A percentile compares a stretch with the other conserved stretches of the same genome.
Evolutionary conservation across 805 yeast species (phyloP).

Genomic region (Saccharomycopsis amapae): DNA sequence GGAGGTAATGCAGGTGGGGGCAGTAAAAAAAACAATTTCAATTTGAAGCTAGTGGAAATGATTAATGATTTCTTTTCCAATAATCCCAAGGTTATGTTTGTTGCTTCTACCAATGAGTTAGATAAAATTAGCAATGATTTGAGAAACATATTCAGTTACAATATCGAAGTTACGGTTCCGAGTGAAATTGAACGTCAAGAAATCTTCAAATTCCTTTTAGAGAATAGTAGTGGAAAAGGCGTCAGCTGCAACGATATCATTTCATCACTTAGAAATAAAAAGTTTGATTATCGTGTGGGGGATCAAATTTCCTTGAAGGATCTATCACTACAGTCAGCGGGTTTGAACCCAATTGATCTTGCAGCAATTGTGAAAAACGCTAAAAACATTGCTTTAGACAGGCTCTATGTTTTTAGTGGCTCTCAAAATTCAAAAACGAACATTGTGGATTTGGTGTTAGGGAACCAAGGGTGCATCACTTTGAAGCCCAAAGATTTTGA

Average conservation of each 20-base stretch:
- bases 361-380: constrained; percentile 63
- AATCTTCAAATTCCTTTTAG: constrained; percentile 50
- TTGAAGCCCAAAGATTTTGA: constrained; percentile 57
- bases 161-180: constrained; percentile 70
- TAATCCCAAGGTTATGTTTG: constrained; percentile 38
- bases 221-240: constrained; percentile 25
- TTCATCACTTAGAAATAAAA: not conserved
- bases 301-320: constrained; percentile 48
- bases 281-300: constrained; percentile 25
- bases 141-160: constrained; percentile 68
- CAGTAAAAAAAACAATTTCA: constrained; percentile 35
- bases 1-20: not conserved
- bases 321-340: constrained; percentile 84
- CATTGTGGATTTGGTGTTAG: constrained; percentile 33
- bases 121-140: constrained; percentile 62
- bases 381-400: constrained; percentile 45
- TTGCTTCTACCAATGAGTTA: constrained; percentile 62
- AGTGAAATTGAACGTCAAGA: constrained; percentile 62
- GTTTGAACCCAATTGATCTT: constrained; percentile 80
- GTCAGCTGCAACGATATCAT: not conserved
- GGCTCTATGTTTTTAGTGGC: constrained; percentile 27
- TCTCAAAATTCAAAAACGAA: constrained; percentile 21
- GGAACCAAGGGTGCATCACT: constrained; percentile 49
- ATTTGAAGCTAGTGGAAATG: constrained; percentile 49
- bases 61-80: constrained; percentile 44